A percentile compares a stretch with the other conserved stretches of the same genome.
These are phyloP conservation scores for Lactarius pseudohatsudake DNA, from an alignment of 768 basidiomycete species.

Conservation along the genomic window DNA sequence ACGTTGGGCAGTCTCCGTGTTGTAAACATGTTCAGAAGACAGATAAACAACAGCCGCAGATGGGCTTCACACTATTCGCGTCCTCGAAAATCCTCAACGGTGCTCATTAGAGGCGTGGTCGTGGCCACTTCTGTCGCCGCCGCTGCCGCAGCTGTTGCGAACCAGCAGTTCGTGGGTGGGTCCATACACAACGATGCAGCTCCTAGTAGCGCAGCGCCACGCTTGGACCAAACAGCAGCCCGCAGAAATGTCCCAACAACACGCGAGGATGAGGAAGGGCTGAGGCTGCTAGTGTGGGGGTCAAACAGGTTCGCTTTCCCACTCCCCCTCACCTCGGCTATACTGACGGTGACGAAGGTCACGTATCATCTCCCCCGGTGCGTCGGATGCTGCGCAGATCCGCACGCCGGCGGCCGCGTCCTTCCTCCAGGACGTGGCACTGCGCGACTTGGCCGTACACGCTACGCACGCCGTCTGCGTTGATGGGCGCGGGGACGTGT, in stretches of 20 bases:
- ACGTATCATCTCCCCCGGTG: constrained; percentile 45
- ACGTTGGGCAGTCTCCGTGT: not conserved
- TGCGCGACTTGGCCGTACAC: constrained; percentile 72
- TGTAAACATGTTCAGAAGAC: constrained; percentile 22
- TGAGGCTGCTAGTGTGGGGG: constrained; percentile 58
- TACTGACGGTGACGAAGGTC: constrained; percentile 39
- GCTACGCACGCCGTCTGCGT: constrained; percentile 70
- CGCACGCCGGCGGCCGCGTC: constrained; percentile 50
- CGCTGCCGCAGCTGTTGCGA: constrained; percentile 7
- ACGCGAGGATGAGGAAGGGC: constrained; percentile 33
- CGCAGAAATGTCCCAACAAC: constrained; percentile 1
- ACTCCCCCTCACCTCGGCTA: not conserved
- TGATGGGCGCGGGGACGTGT: constrained; percentile 76
- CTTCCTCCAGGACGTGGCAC: constrained; percentile 66
- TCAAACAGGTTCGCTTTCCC: constrained; percentile 56
- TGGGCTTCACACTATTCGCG: constrained; percentile 10
- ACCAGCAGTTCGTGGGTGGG: constrained; percentile 13
- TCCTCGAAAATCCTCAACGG: constrained; percentile 1
- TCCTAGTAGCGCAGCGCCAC: constrained; percentile 14
- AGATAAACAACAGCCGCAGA: constrained; percentile 8
- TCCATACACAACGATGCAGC: constrained; percentile 40
- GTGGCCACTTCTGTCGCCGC: constrained; percentile 18
- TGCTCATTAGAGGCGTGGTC: constrained; percentile 9
- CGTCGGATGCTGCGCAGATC: constrained; percentile 42
- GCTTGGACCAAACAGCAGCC: constrained; percentile 6